Percentiles rank a stretch among this genome's conserved stretches.
Evolutionary conservation across 192 early-diverging fungal genomes (phyloP).

Genomic region (Backusella australiensis): DNA sequence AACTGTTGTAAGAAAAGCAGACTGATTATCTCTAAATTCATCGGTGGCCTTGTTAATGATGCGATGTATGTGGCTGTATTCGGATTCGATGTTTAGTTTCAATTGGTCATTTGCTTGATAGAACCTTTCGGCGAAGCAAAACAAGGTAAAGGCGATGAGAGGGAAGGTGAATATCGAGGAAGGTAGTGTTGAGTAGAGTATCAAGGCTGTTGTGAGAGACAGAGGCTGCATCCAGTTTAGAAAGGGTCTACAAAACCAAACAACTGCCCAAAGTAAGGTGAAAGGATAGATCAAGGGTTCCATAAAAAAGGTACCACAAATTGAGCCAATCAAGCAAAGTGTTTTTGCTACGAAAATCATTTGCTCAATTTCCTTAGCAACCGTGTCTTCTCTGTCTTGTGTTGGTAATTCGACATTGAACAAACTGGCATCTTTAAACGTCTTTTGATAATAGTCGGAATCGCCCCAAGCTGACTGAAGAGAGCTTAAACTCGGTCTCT

Average conservation of each 20-base stretch:
- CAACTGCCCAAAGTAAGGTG: neutral
- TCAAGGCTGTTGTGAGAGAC: neutral
- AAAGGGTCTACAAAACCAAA: constrained; percentile 2
- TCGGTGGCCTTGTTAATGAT: neutral
- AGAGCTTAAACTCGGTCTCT: neutral
- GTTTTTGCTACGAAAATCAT: constrained; percentile 6
- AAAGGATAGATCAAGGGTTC: neutral
- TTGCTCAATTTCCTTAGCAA: constrained; percentile 7
- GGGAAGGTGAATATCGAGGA: neutral
- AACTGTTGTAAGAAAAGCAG: constrained; percentile 36
- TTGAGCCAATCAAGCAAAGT: neutral
- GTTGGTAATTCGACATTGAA: neutral
- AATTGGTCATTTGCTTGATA: neutral
- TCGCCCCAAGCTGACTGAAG: neutral
- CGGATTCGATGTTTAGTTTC: neutral
- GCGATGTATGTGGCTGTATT: neutral
- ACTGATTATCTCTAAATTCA: constrained; percentile 17
- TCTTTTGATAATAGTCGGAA: neutral
- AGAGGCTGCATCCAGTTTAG: neutral
- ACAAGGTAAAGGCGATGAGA: neutral
- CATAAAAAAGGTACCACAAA: constrained; percentile 4
- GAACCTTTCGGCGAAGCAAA: neutral
- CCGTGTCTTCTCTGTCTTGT: neutral
- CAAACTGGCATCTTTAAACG: neutral
- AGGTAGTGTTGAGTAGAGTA: neutral